Evolutionary conservation across 345 rosid species (phyloP), one percentile per base, ranked within the genome.

Genomic region (Melastoma malabathricum): DNA sequence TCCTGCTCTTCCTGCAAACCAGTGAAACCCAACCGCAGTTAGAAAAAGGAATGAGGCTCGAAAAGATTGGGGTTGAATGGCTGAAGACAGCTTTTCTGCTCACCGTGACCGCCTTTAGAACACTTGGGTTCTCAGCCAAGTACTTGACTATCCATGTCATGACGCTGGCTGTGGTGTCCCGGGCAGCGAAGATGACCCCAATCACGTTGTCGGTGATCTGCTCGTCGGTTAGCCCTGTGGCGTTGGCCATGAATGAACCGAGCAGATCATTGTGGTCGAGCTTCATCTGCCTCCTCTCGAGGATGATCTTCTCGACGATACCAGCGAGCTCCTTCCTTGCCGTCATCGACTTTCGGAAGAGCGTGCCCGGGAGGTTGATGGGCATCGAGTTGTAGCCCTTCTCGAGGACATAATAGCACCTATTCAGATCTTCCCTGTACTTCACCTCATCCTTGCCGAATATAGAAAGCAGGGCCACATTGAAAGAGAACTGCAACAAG

Each of bases 341-440:
- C 63, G 71, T 84, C 96, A 90, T 90, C 3, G 98, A 60, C 67
- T 82, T 78, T 82, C 84, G 44, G 74, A 86, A 86, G 10, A 86
- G 86, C 6, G 98, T 92, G 13, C 96, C 98, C 0, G 98, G 96
- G 13, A 92, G 71, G 54, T 87, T 82, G 6, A 92, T 63, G 14
- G 95, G 96, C 96, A 92, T 82, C n/a, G 98, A 92, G 59, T 92
- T 92, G 80, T 92, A 92, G 0, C 95, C 98, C 56, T 82, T 74
- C 58, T 92, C 98, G 9, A 92, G 87, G 68, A 82, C 67, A 81
- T 86, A 84, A 72, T 92, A 92, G 48, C 89, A 82, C 57, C 77
- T 64, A 62, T 84, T 87, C 38, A 87, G 81, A 62, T 92, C 96
- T 14, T 74, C 74, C 44, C 64, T 64, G 65, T 67, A 55, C 53